Base-by-base conservation (phyloP, 2,329 filamentous ascomycete species). In the Ophiostoma himal-ulmi region DNA sequence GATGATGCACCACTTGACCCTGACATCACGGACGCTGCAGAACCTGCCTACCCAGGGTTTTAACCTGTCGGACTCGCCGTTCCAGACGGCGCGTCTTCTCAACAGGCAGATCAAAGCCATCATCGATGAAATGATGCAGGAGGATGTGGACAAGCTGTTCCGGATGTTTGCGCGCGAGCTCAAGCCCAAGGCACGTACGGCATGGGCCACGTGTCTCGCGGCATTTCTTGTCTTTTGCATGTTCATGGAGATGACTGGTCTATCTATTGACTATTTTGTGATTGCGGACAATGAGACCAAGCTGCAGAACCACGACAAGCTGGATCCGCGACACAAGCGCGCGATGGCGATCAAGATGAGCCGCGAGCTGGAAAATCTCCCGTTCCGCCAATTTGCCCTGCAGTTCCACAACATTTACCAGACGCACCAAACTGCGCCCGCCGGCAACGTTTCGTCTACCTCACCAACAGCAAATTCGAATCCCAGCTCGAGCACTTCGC, bases 361-460 rank as follows among this genome's bases (percentile, higher is more conserved):
- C 77, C 77, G 77, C 39, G 83, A 85, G 75, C 80, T 88, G 66
- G 85, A 88, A 75, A 85, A 86, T 73, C 79, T 87, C 79, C 85
- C 85, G 0, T 88, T 88, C 75, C 84, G 83, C 77, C 85, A 88
- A 77, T 86, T 88, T 74, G 84, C 83, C 3, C 86, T 84, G 73
- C 85, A 86, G 77, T 88, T 88, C 75, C 85, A 88, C 76, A 82
- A 86, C 75, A 81, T 86, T 70, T 88, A 86, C 74, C 84, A 86
- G 79, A 87, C 85, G 26, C 84, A 86, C 75, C 81, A 79, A 70
- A 80, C 80, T 73, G 83, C 86, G 72, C 36, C 36, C 17, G 22
- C 13, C 34, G 79, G 80, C 3, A 81, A 81, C 62, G 76, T 80
- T 8, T 14, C 71, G 2, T 64, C 69, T 2, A 39, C 69, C 1